phyloP scores from a whole-genome alignment of 2,329 filamentous ascomycete genomes.

The Pseudocercospora cruenta region DNA sequence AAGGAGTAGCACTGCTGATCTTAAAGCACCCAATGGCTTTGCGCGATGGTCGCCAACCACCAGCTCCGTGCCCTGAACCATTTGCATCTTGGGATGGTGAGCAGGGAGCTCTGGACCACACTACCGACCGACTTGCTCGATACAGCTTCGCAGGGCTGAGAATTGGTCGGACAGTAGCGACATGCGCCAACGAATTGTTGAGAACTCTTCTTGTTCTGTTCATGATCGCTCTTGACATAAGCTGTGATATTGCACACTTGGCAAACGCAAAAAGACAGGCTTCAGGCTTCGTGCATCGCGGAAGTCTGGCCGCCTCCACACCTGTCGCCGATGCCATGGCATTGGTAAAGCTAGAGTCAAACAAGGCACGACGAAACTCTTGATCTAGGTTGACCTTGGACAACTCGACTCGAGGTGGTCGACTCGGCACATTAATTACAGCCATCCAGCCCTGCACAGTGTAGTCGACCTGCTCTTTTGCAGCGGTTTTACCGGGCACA shows the following conservation, averaged over 20 bases:
- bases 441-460: background rate
- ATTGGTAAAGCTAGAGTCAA: constrained; percentile 4
- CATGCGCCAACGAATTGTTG: too few species aligned
- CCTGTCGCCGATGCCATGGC: background rate
- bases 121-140: too few species aligned
- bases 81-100: too few species aligned
- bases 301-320: background rate
- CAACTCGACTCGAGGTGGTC: background rate
- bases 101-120: too few species aligned
- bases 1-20: too few species aligned
- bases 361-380: background rate
- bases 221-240: background rate
- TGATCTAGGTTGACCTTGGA: background rate
- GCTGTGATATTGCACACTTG: background rate
- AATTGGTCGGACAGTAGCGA: too few species aligned
- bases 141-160: too few species aligned
- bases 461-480: background rate
- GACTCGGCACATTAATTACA: background rate
- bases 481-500: background rate
- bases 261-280: background rate
- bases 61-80: too few species aligned
- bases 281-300: background rate
- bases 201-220: too few species aligned
- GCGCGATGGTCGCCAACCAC: too few species aligned
- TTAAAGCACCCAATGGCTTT: too few species aligned